Percentiles rank a stretch among this genome's conserved stretches.
Evolutionary conservation across 139 green algal species (phyloP).

Genomic region (Micromonas pusilla): DNA sequence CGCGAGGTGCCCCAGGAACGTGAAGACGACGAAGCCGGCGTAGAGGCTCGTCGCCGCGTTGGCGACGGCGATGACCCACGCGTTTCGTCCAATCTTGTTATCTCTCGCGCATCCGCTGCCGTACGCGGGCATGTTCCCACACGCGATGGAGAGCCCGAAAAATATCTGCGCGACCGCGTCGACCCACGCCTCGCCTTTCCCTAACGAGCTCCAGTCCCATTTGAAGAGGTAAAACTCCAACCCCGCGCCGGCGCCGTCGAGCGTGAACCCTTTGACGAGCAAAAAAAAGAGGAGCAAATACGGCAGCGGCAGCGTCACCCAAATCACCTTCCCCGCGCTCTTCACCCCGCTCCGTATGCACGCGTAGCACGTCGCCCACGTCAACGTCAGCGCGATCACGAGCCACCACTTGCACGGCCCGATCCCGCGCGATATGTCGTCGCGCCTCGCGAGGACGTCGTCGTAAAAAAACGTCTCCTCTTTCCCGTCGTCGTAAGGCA

Average conservation of each 20-base stretch:
- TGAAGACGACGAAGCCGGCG: conserved; percentile 16
- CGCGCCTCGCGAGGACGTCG: conserved; percentile 11
- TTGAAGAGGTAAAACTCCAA: conserved; percentile 1
- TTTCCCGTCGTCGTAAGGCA: background rate
- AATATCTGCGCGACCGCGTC: conserved; percentile 22
- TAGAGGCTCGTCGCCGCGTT: background rate
- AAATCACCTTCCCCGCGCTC: background rate
- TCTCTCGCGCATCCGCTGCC: background rate
- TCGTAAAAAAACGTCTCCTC: conserved; percentile 3
- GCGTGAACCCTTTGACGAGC: background rate
- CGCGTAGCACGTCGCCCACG: background rate
- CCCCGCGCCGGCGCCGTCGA: conserved; percentile 15
- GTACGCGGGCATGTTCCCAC: conserved; percentile 19
- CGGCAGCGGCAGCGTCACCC: background rate
- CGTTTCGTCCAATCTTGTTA: background rate
- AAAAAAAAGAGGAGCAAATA: conserved; percentile 7
- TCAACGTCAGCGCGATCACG: background rate
- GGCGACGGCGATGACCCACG: background rate
- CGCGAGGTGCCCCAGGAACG: conserved; percentile 21
- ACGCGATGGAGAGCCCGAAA: background rate
- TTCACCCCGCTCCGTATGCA: background rate
- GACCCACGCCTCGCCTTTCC: conserved; percentile 5
- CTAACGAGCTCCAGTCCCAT: background rate
- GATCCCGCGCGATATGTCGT: background rate
- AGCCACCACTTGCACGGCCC: conserved; percentile 5